Evolutionary conservation across 495 filamentous ascomycete species (phyloP), one percentile per base, ranked within the genome.

Genomic region (Penicillium fimorum): DNA sequence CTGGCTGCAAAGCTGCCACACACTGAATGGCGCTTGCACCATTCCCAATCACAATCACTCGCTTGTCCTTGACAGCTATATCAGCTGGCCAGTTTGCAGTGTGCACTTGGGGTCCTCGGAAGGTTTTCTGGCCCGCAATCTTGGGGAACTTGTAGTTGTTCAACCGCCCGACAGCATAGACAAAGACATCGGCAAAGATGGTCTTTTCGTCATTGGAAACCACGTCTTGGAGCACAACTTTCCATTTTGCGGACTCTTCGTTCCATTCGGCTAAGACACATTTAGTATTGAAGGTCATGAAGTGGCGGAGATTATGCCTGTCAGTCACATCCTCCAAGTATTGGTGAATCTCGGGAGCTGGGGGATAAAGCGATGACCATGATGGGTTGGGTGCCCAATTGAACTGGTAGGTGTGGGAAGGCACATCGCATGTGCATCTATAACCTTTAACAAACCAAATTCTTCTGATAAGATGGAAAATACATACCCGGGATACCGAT

Each of bases 401-500:
- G 33, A 56, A 63, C 25, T 63, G 60, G 35, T 63, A 59, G n/a
- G 27, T 49, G 25, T 63, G 60, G 6, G 56, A 38, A 9, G 60
- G 59, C 12, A 62, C 50, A 22, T 62, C 59, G 20, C 59, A 62
- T 15, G 59, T 53, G 47, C 59, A 61, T 32, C 59, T 61, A 42
- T 8, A 5, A 13, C 30, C 10, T 27, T 43, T 42, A 50, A 27
- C 5, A 4, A 20, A 15, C 15, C 5, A 8, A 30, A 32, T 20
- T 24, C 15, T 32, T 42, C 37, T 52, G 9, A 11, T 30, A 33
- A 20, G 6, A 32, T 5, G 18, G 30, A 13, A 10, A 55, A 18
- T 30, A 29, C 50, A 45, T 44, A 77, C 37, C 82, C 83, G 1
- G 82, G 80, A 68, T 87, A 87, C 48, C 73, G 71, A 54, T 87